Evolutionary conservation across 495 filamentous ascomycete genomes (phyloP).

Genomic region (Pyronema domesticum): DNA sequence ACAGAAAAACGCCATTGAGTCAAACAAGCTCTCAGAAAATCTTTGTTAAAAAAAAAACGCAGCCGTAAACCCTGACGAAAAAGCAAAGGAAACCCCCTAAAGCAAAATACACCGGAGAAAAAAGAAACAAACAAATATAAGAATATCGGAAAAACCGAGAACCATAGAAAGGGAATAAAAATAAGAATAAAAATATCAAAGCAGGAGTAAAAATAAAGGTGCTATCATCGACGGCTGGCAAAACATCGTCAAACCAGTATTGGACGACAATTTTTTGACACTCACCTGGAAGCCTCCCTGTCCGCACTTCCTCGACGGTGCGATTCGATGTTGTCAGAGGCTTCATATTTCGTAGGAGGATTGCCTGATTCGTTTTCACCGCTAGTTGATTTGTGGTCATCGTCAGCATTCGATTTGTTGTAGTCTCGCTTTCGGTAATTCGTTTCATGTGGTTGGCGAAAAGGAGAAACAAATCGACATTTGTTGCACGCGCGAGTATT

Average conservation of each 20-base stretch:
- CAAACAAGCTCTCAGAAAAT: too few species aligned
- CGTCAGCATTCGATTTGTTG: background rate
- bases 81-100: background rate
- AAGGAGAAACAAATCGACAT: slow-evolving; percentile 2
- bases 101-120: background rate
- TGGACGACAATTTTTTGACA: background rate
- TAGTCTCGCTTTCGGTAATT: background rate
- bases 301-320: background rate
- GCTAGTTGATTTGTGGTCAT: background rate
- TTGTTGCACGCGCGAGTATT: background rate
- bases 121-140: background rate
- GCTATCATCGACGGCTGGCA: slow-evolving; percentile 4
- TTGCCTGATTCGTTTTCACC: background rate
- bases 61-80: background rate
- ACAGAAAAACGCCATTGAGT: background rate
- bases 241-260: background rate
- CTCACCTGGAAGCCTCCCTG: slow-evolving; percentile 3
- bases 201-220: background rate
- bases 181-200: background rate
- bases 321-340: background rate
- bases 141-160: background rate
- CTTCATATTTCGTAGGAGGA: background rate
- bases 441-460: background rate
- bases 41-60: background rate
- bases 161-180: background rate